A percentile compares a stretch with the other conserved stretches of the same genome.
Evolutionary conservation across 257 asterid genomes (phyloP).

Genomic region (Nicotiana noctiflora): DNA sequence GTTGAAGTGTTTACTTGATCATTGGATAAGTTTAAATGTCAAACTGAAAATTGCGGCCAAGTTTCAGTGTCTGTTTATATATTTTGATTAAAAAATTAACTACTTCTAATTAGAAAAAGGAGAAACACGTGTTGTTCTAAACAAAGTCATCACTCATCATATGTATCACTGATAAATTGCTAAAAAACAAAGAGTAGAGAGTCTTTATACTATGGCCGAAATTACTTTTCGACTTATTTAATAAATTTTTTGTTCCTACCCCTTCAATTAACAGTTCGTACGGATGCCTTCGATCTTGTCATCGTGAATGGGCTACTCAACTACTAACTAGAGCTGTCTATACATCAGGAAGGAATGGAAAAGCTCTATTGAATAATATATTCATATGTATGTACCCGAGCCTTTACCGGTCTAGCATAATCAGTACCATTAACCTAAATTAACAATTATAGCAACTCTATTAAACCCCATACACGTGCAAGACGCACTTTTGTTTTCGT

Average conservation of each 20-base stretch:
- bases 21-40: too few species aligned
- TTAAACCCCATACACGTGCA: neutral
- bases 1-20: too few species aligned
- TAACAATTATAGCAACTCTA: neutral
- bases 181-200: neutral
- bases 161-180: neutral
- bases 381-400: neutral
- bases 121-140: neutral
- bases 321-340: neutral
- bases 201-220: neutral
- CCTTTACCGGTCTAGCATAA: neutral
- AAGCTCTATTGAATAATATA: neutral
- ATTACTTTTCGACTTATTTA: neutral
- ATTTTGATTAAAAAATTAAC: too few species aligned
- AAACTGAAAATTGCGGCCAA: too few species aligned
- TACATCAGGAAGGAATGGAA: neutral
- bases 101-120: neutral
- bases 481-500: neutral
- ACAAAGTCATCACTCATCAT: constrained; percentile 1
- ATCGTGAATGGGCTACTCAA: neutral
- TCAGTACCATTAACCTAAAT: neutral
- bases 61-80: too few species aligned
- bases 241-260: neutral
- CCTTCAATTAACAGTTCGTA: neutral
- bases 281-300: neutral